phyloP scores from a whole-genome alignment of 345 rosid genomes.

The Mercurialis annua region DNA sequence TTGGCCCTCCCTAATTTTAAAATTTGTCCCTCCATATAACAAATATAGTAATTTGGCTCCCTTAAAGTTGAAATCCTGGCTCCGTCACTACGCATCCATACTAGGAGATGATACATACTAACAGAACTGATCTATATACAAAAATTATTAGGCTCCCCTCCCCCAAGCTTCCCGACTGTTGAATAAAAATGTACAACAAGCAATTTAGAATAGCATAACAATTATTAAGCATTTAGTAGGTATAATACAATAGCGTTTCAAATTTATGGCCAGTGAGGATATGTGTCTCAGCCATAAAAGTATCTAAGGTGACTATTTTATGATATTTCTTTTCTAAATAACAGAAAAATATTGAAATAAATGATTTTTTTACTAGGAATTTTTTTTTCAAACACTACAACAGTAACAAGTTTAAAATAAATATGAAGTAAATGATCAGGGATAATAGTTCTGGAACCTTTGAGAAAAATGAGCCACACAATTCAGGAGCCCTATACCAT shows the following conservation, averaged over 20 bases:
- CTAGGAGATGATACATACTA: too few species aligned
- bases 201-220: not conserved
- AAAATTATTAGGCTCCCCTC: too few species aligned
- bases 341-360: not conserved
- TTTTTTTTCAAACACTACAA: not conserved
- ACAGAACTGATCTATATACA: too few species aligned
- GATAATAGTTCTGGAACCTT: constrained; percentile 47
- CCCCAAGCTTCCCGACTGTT: too few species aligned
- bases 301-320: not conserved
- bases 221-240: not conserved
- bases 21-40: too few species aligned
- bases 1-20: too few species aligned
- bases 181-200: not conserved
- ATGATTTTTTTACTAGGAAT: not conserved
- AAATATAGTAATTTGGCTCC: too few species aligned
- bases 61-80: too few species aligned
- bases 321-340: not conserved
- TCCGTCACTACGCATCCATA: too few species aligned
- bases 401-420: not conserved
- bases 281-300: not conserved
- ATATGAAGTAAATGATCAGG: constrained; percentile 27
- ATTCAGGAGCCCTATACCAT: constrained; percentile 96
- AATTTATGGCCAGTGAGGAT: too few species aligned
- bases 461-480: constrained; percentile 96
- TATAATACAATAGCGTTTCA: not conserved